phyloP scores from a whole-genome alignment of 1,284 basidiomycete genomes.

The Marasmius sp. region DNA sequence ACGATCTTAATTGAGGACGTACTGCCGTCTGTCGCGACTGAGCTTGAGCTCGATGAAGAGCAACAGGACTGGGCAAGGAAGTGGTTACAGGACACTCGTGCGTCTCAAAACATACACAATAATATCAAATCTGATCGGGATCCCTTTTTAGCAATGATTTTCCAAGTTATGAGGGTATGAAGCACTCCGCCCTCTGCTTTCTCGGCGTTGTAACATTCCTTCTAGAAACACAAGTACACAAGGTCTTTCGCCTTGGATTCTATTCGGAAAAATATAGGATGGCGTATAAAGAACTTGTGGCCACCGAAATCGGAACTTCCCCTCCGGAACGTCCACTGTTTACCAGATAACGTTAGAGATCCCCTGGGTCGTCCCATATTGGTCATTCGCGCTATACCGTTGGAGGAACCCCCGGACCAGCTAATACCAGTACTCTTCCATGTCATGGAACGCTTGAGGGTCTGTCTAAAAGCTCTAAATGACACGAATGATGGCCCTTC shows the following conservation, averaged over 20 bases:
- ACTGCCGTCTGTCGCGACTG: constrained; percentile 56
- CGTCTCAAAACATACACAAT: constrained; percentile 18
- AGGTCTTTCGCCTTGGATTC: constrained; percentile 63
- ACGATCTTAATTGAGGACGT: constrained; percentile 52
- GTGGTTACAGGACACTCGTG: constrained; percentile 65
- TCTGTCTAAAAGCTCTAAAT: constrained; percentile 48
- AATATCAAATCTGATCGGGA: neutral
- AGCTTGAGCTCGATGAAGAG: constrained; percentile 48
- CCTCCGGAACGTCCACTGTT: constrained; percentile 43
- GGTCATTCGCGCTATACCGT: constrained; percentile 41
- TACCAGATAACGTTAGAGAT: constrained; percentile 53
- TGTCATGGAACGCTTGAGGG: constrained; percentile 54
- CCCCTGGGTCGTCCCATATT: constrained; percentile 65
- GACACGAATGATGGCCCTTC: constrained; percentile 26
- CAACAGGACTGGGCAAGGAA: constrained; percentile 50
- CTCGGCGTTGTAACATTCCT: constrained; percentile 9
- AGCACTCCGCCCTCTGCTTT: constrained; percentile 9
- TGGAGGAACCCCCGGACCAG: constrained; percentile 34
- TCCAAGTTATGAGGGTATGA: constrained; percentile 63
- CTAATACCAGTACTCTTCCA: constrained; percentile 44
- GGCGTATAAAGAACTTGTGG: constrained; percentile 56
- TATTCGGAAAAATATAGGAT: constrained; percentile 52
- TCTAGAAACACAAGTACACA: constrained; percentile 66
- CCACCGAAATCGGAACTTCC: constrained; percentile 29
- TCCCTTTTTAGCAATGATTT: constrained; percentile 50